Base-by-base conservation (phyloP, 1,139 yeast genomes). In the Zygosaccharomyces sapae region DNA sequence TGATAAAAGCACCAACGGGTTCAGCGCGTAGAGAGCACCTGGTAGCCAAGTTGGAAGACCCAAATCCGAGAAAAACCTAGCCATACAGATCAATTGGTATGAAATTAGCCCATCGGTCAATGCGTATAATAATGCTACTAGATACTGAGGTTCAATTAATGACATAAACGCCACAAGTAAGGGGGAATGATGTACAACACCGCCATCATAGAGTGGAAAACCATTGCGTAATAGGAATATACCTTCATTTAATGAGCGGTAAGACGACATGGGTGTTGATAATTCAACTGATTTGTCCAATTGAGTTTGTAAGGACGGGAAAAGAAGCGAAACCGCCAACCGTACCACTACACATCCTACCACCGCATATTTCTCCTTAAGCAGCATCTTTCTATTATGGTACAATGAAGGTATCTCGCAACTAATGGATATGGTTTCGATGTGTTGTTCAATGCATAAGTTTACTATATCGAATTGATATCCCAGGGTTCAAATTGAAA, bases 111-210 rank as follows among this genome's bases (percentile, higher is more conserved):
- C 61, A 51, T 79, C 83, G 2, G 69, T 55, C 1, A 63, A 38
- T 1, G 77, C 63, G 54, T 67, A 79, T 1, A 74, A 62, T 9
- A 74, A 50, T 20, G 69, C 56, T 19, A 61, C 56, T 37, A 66
- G 55, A 12, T 51, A 52, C 12, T 56, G 43, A 49, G 64, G 46
- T 8, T 52, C 54, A 38, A 80, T 52, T 2, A 72, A 51, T 27
- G 72, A 70, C 53, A 84, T 70, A 8, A 79, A 55, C 4, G 74
- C 70, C 45, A 87, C 74, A 36, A 86, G 61, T 29, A 90, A 63
- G 1, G 96, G 96, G 3, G 95, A 76, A 61, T 88, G 95, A 64
- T 89, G 94, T 41, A 85, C 86, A 27, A 87, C 82, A 1, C 96
- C 95, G 13, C 96, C 95, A 51, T 80, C 80, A 59, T 89, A 90